These are phyloP conservation scores for Haematococcus sp. DNA, from an alignment of 139 green algal species.

Conservation along the genomic window DNA sequence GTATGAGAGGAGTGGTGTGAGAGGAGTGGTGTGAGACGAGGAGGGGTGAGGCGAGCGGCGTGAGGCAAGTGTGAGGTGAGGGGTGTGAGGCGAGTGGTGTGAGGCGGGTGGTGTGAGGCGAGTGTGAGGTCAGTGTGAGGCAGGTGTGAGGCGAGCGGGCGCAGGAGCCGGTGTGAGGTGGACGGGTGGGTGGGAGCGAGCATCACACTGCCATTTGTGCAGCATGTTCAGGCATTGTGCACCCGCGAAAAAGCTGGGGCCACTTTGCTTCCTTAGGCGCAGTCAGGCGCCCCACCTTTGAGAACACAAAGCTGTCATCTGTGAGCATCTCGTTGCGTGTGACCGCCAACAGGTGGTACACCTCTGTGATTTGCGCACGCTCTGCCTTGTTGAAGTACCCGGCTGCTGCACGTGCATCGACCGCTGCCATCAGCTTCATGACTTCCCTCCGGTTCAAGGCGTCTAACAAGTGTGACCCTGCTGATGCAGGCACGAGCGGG, in stretches of 20 bases:
- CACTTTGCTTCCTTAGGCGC: too few species aligned
- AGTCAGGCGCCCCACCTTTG: slow-evolving; percentile 31
- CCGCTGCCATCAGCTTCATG: slow-evolving; percentile 42
- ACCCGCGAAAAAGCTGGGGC: too few species aligned
- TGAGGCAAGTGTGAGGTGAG: not conserved
- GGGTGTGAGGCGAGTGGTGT: not conserved
- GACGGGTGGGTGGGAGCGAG: too few species aligned
- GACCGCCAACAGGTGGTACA: slow-evolving; percentile 22
- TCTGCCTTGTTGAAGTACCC: slow-evolving; percentile 26
- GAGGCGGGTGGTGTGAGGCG: not conserved
- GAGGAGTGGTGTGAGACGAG: not conserved
- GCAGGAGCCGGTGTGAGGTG: too few species aligned
- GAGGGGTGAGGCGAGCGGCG: not conserved
- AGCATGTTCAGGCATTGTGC: too few species aligned
- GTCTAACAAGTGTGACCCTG: slow-evolving; percentile 7
- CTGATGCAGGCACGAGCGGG: not conserved
- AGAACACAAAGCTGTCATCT: slow-evolving; percentile 76
- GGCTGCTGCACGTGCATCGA: slow-evolving; percentile 12
- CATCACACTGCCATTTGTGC: too few species aligned
- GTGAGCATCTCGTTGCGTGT: slow-evolving; percentile 31
- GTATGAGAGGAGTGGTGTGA: not conserved
- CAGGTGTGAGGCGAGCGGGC: too few species aligned
- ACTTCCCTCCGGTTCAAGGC: slow-evolving; percentile 32
- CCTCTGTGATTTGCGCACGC: slow-evolving; percentile 12
- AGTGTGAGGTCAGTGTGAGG: not conserved